A percentile compares a stretch with the other conserved stretches of the same genome.
These are phyloP conservation scores for Reutealis trisperma DNA, from an alignment of 345 rosid genomes.

Conservation along the genomic window DNA sequence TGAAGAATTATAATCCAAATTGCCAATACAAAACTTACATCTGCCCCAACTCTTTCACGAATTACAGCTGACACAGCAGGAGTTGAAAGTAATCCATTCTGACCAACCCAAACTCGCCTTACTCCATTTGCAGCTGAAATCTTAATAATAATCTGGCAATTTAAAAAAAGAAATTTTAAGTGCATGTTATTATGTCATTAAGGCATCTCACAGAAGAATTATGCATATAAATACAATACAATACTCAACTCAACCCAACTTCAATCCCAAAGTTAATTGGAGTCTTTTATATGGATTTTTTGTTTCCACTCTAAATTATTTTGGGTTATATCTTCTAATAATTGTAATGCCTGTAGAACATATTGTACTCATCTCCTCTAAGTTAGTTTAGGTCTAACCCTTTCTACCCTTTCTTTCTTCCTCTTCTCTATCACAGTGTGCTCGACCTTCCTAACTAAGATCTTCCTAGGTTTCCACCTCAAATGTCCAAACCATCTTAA, in stretches of 20 bases:
- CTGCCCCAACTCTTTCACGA: constrained; percentile 86
- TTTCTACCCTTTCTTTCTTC: no score
- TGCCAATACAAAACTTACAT: constrained; percentile 57
- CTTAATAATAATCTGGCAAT: constrained; percentile 74
- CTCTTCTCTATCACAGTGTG: no score
- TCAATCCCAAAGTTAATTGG: no score
- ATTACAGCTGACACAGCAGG: constrained; percentile 99
- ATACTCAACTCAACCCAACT: neutral
- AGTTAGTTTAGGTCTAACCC: no score
- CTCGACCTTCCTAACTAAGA: no score
- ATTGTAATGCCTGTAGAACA: no score
- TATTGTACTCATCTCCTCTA: no score
- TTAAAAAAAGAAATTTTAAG: neutral
- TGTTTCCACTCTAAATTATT: no score
- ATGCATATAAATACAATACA: neutral
- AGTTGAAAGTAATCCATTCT: constrained; percentile 92
- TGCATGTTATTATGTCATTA: neutral
- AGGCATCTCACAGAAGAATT: constrained; percentile 1
- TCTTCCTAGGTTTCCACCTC: no score
- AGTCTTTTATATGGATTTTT: no score
- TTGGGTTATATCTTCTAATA: no score
- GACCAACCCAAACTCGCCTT: constrained; percentile 92
- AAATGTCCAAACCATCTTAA: no score
- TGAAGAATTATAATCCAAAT: neutral
- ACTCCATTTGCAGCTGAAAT: constrained; percentile 98